phyloP scores from a whole-genome alignment of 2,329 filamentous ascomycete species.

The Arthroderma sp. region DNA sequence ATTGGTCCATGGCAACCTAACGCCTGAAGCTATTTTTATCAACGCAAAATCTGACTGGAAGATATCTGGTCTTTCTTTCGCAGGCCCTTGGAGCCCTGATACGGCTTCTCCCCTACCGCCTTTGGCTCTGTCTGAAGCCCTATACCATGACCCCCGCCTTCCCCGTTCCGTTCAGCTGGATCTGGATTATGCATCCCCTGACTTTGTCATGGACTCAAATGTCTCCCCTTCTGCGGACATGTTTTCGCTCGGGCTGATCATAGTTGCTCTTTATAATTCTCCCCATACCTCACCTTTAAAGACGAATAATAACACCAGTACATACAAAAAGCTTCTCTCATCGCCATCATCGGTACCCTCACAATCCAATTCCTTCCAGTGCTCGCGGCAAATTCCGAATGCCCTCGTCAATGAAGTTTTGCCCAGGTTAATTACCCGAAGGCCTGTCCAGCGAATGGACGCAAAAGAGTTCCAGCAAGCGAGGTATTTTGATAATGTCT shows the following conservation, averaged over 20 bases:
- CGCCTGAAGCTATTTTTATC: conserved; percentile 82
- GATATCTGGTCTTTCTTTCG: conserved; percentile 85
- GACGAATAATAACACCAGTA: conserved; percentile 62
- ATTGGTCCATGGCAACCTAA: conserved; percentile 86
- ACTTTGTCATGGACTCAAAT: conserved; percentile 86
- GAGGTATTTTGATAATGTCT: conserved; percentile 90
- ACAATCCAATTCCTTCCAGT: conserved; percentile 70
- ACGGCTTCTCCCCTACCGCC: conserved; percentile 63
- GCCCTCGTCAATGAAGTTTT: conserved; percentile 65
- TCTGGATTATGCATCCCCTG: conserved; percentile 85
- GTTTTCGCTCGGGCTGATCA: conserved; percentile 82
- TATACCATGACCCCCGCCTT: conserved; percentile 74
- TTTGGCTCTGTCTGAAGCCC: conserved; percentile 67
- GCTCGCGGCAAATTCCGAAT: conserved; percentile 62
- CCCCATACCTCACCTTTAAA: conserved; percentile 81
- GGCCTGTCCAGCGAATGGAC: conserved; percentile 75
- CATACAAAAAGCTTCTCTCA: conserved; percentile 73
- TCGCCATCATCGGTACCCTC: conserved; percentile 68
- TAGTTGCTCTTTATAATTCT: conserved; percentile 85
- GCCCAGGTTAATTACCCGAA: conserved; percentile 71
- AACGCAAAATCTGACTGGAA: conserved; percentile 99
- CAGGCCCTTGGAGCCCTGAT: conserved; percentile 64
- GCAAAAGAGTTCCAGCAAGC: conserved; percentile 89
- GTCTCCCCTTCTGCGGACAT: conserved; percentile 75
- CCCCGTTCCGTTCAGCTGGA: conserved; percentile 75